These are phyloP conservation scores for Candida corydali DNA, from an alignment of 805 yeast species.

Conservation along the genomic window DNA sequence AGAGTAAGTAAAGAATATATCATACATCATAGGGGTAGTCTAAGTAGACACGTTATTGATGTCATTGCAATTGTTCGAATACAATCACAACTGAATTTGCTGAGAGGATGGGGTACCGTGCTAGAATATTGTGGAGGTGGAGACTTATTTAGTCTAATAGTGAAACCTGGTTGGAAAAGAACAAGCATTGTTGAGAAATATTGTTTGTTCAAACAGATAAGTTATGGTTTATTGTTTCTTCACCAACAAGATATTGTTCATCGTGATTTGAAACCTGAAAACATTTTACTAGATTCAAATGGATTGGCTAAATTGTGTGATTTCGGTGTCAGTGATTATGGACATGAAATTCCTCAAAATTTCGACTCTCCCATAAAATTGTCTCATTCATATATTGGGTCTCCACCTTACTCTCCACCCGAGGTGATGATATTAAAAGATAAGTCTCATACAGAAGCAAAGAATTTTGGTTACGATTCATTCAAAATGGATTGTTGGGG, in stretches of 20 bases:
- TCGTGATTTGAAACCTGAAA: conserved; percentile 74
- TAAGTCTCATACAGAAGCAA: conserved; percentile 23
- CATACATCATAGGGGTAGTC: conserved; percentile 50
- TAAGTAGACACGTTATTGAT: conserved; percentile 58
- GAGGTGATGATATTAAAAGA: conserved; percentile 58
- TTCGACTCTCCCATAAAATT: conserved; percentile 35
- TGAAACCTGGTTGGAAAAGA: conserved; percentile 57
- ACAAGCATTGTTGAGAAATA: conserved; percentile 48
- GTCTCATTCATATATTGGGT: conserved; percentile 58
- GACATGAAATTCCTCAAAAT: conserved; percentile 52
- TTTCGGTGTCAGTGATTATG: conserved; percentile 71
- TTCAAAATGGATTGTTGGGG: conserved; percentile 72
- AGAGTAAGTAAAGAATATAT: conserved; percentile 63
- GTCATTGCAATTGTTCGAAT: conserved; percentile 53
- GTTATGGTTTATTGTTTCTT: conserved; percentile 55
- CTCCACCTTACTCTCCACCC: conserved; percentile 80
- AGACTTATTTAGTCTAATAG: conserved; percentile 55
- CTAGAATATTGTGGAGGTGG: conserved; percentile 60
- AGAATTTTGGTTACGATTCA: conserved; percentile 53
- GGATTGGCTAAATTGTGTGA: conserved; percentile 70
- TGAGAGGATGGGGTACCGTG: conserved; percentile 75
- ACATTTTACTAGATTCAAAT: conserved; percentile 52
- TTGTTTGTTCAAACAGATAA: conserved; percentile 67
- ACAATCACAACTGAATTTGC: conserved; percentile 49
- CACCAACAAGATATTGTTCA: conserved; percentile 69